A percentile compares a stretch with the other conserved stretches of the same genome.
Evolutionary conservation across 192 early-diverging fungal species (phyloP).

Genomic region (Chytriomyces hyalinus): DNA sequence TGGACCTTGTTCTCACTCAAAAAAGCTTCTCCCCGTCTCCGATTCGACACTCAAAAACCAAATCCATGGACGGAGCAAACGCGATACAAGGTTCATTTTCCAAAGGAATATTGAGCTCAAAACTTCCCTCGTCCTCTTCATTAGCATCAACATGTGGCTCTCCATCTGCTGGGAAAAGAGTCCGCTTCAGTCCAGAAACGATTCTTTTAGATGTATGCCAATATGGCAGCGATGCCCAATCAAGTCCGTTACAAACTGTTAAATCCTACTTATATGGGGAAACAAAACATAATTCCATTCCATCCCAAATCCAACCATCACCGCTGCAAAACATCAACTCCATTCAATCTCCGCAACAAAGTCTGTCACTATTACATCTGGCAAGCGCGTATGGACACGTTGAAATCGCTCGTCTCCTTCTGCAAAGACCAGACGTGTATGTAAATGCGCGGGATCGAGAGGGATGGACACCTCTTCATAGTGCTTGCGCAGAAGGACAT

Average conservation of each 20-base stretch:
- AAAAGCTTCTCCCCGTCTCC: neutral
- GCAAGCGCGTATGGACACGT: constrained; percentile 60
- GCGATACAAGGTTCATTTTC: neutral
- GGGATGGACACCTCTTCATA: constrained; percentile 75
- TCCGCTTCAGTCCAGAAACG: constrained; percentile 47
- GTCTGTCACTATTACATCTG: constrained; percentile 58
- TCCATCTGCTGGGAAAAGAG: constrained; percentile 34
- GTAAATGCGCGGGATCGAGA: constrained; percentile 55
- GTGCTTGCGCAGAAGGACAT: constrained; percentile 70
- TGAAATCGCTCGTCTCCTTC: constrained; percentile 42
- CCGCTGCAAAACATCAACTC: constrained; percentile 35
- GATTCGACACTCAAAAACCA: constrained; percentile 16
- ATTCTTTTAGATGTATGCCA: constrained; percentile 51
- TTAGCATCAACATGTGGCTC: neutral
- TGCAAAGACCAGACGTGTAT: constrained; percentile 28
- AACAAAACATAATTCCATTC: neutral
- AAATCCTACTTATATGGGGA: neutral
- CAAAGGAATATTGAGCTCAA: neutral
- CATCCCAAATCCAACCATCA: neutral
- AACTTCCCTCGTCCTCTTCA: neutral
- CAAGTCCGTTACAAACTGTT: neutral
- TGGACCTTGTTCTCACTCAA: neutral
- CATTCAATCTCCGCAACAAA: constrained; percentile 49
- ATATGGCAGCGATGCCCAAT: constrained; percentile 28
- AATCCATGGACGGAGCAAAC: constrained; percentile 6